Base-by-base conservation (phyloP, 108 stramenopile species). In the Nitzschia putrida region DNA sequence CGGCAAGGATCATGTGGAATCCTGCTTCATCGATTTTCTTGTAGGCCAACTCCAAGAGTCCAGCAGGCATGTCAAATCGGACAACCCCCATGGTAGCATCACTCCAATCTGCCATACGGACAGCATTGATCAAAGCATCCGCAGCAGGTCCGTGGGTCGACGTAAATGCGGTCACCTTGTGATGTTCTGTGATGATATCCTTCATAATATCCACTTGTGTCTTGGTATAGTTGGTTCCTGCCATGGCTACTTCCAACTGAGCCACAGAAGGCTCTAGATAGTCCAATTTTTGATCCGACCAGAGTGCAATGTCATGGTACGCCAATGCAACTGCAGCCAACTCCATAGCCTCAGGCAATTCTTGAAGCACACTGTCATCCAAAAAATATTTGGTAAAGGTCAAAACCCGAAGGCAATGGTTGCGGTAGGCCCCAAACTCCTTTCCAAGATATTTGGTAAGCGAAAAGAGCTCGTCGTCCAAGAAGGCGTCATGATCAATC, bases 61-160 rank as follows among this genome's bases (percentile, higher is more conserved):
- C 26, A n/a, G 64, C 73, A n/a, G 83, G 77, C 22, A 84, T 41
- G 34, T 77, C 80, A 57, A 70, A 78, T 38, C 80, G 77, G 9
- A 84, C 53, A 47, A 81, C 16, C 16, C 83, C 83, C 55, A 78
- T 58, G 34, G 77, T 81, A 0, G 77, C 71, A 79, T 84, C 83
- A 1, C 61, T 75, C 83, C 83, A 84, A 66, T 78, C 73, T 2
- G 77, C 83, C 50, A 75, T 84, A 21, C 83, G 83, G n/a, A 84
- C 74, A 16, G 83, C 80, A 72, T 84, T 84, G 37, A 84, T 60
- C 50, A 83, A 45, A 20, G 55, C 74, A 71, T 74, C 68, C 34
- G 52, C 71, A 11, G 57, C 61, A 22, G 39, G 7, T 12, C 63
- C 22, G 9, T 52, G 49, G 24, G 43, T 45, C 5, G 58, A 52